phyloP scores from a whole-genome alignment of 768 basidiomycete species.

The Austroboletus eburneus region DNA sequence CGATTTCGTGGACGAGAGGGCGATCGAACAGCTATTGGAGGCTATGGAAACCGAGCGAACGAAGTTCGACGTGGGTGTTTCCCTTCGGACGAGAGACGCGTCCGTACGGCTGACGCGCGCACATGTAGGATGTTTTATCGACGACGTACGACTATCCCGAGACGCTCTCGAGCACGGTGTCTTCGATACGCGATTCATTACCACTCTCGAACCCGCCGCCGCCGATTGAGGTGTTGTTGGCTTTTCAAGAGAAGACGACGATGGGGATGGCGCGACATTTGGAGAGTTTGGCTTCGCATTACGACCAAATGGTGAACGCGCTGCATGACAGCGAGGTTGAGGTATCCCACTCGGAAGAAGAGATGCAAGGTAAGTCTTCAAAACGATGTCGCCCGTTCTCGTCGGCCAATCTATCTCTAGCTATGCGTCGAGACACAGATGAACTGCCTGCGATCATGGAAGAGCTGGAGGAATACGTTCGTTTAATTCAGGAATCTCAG shows the following conservation, averaged over 20 bases:
- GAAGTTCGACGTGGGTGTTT: slow-evolving; percentile 56
- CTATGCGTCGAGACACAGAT: slow-evolving; percentile 77
- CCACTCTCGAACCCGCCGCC: slow-evolving; percentile 35
- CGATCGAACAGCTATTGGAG: slow-evolving; percentile 73
- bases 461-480: slow-evolving; percentile 60
- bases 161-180: slow-evolving; percentile 52
- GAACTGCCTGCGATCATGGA: slow-evolving; percentile 71
- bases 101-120: neutral
- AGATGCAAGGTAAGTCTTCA: slow-evolving; percentile 51
- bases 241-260: slow-evolving; percentile 50
- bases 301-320: slow-evolving; percentile 70
- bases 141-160: slow-evolving; percentile 67
- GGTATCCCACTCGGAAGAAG: slow-evolving; percentile 61
- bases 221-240: slow-evolving; percentile 42
- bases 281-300: slow-evolving; percentile 70
- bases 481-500: slow-evolving; percentile 53
- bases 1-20: slow-evolving; percentile 82
- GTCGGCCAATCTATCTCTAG: slow-evolving; percentile 33
- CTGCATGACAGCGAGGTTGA: slow-evolving; percentile 67
- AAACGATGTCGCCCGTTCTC: neutral
- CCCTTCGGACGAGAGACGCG: neutral
- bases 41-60: slow-evolving; percentile 66
- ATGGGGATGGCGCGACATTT: slow-evolving; percentile 69
- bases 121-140: slow-evolving; percentile 51
- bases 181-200: slow-evolving; percentile 50